Evolutionary conservation across 306 rosid species (phyloP), one percentile per base, ranked within the genome.

Genomic region (Pyrus bretschneideri): DNA sequence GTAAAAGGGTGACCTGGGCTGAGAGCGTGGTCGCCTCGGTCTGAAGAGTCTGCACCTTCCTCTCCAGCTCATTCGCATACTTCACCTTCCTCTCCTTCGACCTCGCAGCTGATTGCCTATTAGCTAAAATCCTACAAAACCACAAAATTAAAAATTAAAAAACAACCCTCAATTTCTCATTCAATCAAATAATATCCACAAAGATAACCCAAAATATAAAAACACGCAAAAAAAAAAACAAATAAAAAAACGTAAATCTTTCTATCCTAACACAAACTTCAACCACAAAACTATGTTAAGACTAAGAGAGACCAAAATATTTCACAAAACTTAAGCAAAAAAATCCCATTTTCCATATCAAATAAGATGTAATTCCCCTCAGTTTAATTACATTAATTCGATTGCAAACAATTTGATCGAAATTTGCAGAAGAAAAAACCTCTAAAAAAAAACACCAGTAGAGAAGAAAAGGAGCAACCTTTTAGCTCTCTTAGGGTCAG

Each of bases 1-100:
- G 99, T 70, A 95, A 85, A 81, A 88, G 72, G 2, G 99, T 95
- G 79, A 92, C 90, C 81, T 95, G 99, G 2, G 99, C 97, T 35
- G 96, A 90, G 38, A 95, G 97, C 60, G 92, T 92, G 74, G 97
- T 95, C 59, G 99, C 99, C 85, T 95, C 99, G 3, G 91, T 84
- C 85, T 95, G 97, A 88, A 95, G 97, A 5, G 91, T 92, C 81
- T 95, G 99, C 64, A 95, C 97, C 85, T 91, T 95, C 93, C 89
- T 92, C 87, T 95, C 99, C 85, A 95, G 80, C 83, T 95, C 99
- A 71, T 74, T 86, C 8, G 97, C 91, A 72, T 95, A 95, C 13
- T 96, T 91, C 42, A 87, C 81, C 77, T 95, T 95, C 81, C 99
- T 89, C 93, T 95, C 99, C 88, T 95, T 95, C 1, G 99, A 95